phyloP scores from a whole-genome alignment of 2,329 filamentous ascomycete genomes.

The Trichoderma koningii region DNA sequence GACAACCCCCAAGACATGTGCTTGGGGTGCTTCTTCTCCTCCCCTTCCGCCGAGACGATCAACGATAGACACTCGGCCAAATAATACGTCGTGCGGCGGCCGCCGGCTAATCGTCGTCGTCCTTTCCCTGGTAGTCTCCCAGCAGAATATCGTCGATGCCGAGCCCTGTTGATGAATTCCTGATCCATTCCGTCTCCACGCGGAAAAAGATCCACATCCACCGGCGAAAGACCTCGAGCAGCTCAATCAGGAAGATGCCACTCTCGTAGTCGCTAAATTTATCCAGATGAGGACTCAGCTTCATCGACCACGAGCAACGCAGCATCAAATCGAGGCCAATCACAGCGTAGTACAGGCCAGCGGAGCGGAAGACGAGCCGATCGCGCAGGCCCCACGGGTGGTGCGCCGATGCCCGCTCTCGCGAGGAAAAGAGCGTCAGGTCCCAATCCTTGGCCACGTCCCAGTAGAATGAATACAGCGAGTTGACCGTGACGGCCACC shows the following conservation, averaged over 20 bases:
- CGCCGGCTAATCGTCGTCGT: constrained; percentile 39
- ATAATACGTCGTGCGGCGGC: background rate
- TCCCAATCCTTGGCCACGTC: constrained; percentile 98
- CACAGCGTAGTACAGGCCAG: constrained; percentile 78
- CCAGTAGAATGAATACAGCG: constrained; percentile 97
- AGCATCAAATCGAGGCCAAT: constrained; percentile 78
- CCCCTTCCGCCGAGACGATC: background rate
- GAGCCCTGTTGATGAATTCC: constrained; percentile 54
- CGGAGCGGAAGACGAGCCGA: constrained; percentile 70
- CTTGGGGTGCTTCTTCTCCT: background rate
- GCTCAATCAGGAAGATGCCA: constrained; percentile 84
- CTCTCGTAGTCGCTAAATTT: constrained; percentile 85
- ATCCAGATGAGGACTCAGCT: constrained; percentile 79
- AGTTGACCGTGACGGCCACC: constrained; percentile 75
- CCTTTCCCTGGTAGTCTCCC: constrained; percentile 69
- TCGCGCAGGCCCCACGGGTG: constrained; percentile 78
- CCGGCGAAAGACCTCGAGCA: constrained; percentile 80
- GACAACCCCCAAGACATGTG: background rate
- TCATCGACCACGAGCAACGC: constrained; percentile 88
- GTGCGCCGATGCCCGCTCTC: constrained; percentile 60
- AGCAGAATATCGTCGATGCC: constrained; percentile 72
- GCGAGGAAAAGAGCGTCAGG: constrained; percentile 72
- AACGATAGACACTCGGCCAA: background rate
- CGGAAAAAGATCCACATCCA: constrained; percentile 99
- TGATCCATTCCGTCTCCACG: constrained; percentile 89